A percentile compares a stretch with the other conserved stretches of the same genome.
These are phyloP conservation scores for Aspergillus chevalieri DNA, from an alignment of 2,329 filamentous ascomycete genomes.

Conservation along the genomic window DNA sequence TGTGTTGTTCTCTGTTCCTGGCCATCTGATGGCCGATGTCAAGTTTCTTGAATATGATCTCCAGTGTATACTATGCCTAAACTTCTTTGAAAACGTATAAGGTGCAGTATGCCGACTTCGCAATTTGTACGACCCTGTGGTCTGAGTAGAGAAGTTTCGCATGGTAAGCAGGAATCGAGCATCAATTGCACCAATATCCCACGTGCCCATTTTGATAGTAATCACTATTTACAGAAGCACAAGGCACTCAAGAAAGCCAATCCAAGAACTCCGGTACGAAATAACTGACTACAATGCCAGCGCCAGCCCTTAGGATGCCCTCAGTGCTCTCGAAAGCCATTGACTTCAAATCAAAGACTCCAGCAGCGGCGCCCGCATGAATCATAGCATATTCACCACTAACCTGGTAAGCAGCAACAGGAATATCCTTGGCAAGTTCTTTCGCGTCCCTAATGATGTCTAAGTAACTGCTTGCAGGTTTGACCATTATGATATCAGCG, in stretches of 20 bases:
- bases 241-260: slow-evolving; percentile 43
- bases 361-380: slow-evolving; percentile 87
- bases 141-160: no score
- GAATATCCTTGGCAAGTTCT: slow-evolving; percentile 84
- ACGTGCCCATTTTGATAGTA: not conserved
- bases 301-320: slow-evolving; percentile 85
- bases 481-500: slow-evolving; percentile 98
- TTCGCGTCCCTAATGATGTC: slow-evolving; percentile 98
- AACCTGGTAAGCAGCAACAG: slow-evolving; percentile 93
- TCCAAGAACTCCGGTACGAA: slow-evolving; percentile 76
- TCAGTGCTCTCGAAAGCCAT: slow-evolving; percentile 96
- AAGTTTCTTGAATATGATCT: no score
- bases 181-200: not conserved
- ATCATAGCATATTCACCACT: slow-evolving; percentile 98
- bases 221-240: not conserved
- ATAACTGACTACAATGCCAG: slow-evolving; percentile 88
- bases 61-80: no score
- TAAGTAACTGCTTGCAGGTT: slow-evolving; percentile 90
- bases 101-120: no score
- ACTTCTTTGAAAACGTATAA: no score
- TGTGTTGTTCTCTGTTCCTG: no score
- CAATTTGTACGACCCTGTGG: no score
- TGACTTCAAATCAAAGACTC: slow-evolving; percentile 87
- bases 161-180: no score
- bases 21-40: no score